phyloP scores from a whole-genome alignment of 371 early-diverging fungal species.

The Polyrhizophydium stewartii region DNA sequence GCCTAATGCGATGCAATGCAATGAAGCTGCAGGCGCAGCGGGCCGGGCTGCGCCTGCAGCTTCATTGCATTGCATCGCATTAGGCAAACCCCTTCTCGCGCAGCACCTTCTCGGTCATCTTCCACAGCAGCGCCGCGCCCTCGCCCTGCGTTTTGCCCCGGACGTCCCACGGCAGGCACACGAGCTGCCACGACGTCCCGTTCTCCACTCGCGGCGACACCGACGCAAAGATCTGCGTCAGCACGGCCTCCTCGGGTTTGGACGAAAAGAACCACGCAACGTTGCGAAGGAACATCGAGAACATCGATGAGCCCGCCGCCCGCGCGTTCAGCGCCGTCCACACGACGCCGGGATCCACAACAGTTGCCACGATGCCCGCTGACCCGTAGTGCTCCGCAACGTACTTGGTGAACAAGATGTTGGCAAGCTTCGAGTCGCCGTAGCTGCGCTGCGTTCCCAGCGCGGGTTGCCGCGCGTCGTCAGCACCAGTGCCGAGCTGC shows the following conservation, averaged over 20 bases:
- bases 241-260: not conserved
- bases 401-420: constrained; percentile 56
- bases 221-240: not conserved
- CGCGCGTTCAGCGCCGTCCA: not conserved
- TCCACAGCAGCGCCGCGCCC: not conserved
- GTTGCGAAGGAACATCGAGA: not conserved
- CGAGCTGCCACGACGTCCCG: not conserved
- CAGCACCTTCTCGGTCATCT: not conserved
- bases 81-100: not conserved
- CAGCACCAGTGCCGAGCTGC: too few species aligned
- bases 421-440: constrained; percentile 60
- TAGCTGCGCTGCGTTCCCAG: constrained; percentile 32
- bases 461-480: too few species aligned
- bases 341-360: constrained; percentile 11
- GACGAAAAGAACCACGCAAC: not conserved
- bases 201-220: not conserved
- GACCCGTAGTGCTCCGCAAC: constrained; percentile 43
- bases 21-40: too few species aligned
- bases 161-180: not conserved
- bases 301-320: not conserved
- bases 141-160: not conserved
- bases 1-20: too few species aligned
- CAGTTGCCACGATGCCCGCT: constrained; percentile 14
- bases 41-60: too few species aligned
- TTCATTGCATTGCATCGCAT: too few species aligned